phyloP scores from a whole-genome alignment of 768 basidiomycete genomes.

The Agrocybe chaxingu region DNA sequence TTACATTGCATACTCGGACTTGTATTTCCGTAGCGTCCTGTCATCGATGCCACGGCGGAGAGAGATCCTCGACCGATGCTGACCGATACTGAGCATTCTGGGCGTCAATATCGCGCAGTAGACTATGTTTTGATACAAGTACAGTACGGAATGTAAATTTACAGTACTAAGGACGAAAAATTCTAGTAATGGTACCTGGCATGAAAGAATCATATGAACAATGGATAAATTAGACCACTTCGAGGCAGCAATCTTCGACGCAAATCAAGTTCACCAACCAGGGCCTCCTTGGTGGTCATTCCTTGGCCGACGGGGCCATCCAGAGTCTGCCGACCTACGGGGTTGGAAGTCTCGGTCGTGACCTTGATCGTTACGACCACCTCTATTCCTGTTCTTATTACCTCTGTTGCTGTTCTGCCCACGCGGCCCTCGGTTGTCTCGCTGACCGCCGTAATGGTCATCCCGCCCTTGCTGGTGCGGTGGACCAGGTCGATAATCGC shows the following conservation, averaged over 20 bases:
- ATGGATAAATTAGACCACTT: constrained; percentile 10
- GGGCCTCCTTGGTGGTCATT: constrained; percentile 23
- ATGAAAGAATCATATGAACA: background rate
- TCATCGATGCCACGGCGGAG: too few species aligned
- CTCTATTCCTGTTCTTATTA: constrained; percentile 24
- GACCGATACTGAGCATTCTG: too few species aligned
- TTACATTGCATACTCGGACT: too few species aligned
- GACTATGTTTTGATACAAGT: too few species aligned
- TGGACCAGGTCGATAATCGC: constrained; percentile 16
- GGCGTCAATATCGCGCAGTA: too few species aligned
- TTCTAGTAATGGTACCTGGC: background rate
- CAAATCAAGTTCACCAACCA: constrained; percentile 17
- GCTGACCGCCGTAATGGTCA: constrained; percentile 15
- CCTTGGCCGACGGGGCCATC: constrained; percentile 52
- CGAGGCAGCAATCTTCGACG: background rate
- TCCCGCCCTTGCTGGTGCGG: constrained; percentile 16
- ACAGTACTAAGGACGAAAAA: constrained; percentile 5
- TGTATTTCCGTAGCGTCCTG: too few species aligned
- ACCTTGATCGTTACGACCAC: constrained; percentile 27
- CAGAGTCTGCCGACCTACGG: constrained; percentile 48
- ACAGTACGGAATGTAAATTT: too few species aligned
- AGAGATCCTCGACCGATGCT: too few species aligned
- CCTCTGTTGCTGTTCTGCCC: constrained; percentile 31
- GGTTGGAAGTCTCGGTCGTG: constrained; percentile 20
- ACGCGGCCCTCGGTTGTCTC: constrained; percentile 28